phyloP scores from a whole-genome alignment of 495 filamentous ascomycete species.

The Hypomontagnella monticulosa region DNA sequence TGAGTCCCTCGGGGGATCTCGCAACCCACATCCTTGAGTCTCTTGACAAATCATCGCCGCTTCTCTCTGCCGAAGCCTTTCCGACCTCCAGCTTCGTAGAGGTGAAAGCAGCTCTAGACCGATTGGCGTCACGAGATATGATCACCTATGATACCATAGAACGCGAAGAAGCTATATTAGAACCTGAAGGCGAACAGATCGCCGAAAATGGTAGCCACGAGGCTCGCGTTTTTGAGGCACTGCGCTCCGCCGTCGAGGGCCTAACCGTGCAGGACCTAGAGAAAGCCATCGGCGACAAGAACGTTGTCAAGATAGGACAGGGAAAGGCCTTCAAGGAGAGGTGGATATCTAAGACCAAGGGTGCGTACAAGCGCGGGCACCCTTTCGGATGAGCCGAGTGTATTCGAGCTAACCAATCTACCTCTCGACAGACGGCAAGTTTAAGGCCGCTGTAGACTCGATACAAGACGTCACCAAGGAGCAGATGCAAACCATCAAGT shows the following conservation, averaged over 20 bases:
- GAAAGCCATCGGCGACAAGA: slow-evolving; percentile 78
- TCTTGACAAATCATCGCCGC: slow-evolving; percentile 69
- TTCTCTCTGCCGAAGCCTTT: slow-evolving; percentile 81
- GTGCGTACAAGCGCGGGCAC: slow-evolving; percentile 49
- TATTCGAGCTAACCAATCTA: slow-evolving; percentile 21
- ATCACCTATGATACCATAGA: slow-evolving; percentile 84
- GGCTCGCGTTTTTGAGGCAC: slow-evolving; percentile 89
- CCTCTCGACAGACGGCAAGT: slow-evolving; percentile 25
- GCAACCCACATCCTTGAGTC: slow-evolving; percentile 71
- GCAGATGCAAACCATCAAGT: slow-evolving; percentile 73
- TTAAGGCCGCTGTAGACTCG: slow-evolving; percentile 52
- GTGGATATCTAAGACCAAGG: slow-evolving; percentile 92
- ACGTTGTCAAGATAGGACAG: slow-evolving; percentile 88
- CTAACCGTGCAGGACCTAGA: slow-evolving; percentile 82
- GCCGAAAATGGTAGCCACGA: slow-evolving; percentile 90
- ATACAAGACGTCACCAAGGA: slow-evolving; percentile 84
- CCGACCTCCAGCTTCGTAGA: slow-evolving; percentile 72
- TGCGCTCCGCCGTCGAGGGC: slow-evolving; percentile 78
- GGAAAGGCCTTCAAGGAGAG: slow-evolving; percentile 95
- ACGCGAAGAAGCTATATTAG: slow-evolving; percentile 78
- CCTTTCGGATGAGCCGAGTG: neutral
- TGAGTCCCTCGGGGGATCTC: slow-evolving; percentile 60
- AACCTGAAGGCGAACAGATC: slow-evolving; percentile 80
- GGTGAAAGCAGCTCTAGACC: slow-evolving; percentile 87
- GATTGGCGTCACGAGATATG: slow-evolving; percentile 85